Conservation (phyloP, 345 rosid genomes). For the Melaleuca alternifolia region DNA sequence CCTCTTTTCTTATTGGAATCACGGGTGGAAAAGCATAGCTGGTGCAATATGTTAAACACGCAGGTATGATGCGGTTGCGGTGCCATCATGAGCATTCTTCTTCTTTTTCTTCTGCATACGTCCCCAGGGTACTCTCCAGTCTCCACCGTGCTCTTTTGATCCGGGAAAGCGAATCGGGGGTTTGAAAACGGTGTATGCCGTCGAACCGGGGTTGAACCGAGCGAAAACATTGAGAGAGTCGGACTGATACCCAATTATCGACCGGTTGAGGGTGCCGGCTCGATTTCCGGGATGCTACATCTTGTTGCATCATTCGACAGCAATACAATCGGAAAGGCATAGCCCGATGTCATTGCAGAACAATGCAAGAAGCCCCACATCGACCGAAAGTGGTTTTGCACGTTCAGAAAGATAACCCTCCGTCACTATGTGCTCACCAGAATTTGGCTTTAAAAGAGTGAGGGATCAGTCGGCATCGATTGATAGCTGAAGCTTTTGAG, state of each 20-base stretch:
- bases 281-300: neutral
- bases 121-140: too few species aligned
- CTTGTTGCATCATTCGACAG: neutral
- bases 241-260: too few species aligned
- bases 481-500: too few species aligned
- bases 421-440: neutral
- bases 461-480: neutral
- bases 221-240: neutral
- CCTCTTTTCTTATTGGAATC: neutral
- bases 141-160: neutral
- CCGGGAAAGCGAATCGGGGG: neutral
- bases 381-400: neutral
- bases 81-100: neutral
- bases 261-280: neutral
- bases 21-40: neutral
- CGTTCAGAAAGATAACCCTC: neutral
- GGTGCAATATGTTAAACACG: neutral
- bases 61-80: neutral
- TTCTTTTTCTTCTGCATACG: neutral
- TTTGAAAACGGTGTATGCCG: neutral
- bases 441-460: neutral
- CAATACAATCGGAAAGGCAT: neutral
- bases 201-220: neutral
- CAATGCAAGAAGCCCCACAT: neutral
- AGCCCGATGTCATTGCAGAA: neutral